Base-by-base conservation (phyloP, 257 asterid genomes). In the Linaria vulgaris region DNA sequence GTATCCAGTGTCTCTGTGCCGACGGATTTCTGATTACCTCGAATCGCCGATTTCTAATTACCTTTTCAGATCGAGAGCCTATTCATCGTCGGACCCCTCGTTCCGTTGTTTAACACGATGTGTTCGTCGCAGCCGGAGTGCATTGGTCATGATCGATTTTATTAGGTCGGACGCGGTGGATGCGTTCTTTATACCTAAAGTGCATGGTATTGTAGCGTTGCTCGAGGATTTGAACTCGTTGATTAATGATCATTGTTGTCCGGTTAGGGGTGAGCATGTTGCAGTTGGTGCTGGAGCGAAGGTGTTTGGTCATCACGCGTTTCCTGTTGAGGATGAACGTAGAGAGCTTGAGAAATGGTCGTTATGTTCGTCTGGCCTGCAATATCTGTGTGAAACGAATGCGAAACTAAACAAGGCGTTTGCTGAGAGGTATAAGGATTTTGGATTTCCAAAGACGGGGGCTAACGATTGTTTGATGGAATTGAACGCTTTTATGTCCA, bases 311-410 rank as follows among this genome's bases (percentile, higher is more conserved):
- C n/a, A n/a, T n/a, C n/a, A n/a, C n/a, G n/a, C n/a, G n/a, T n/a
- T n/a, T n/a, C n/a, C 19, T 50, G 22, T 50, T 9, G 25, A 23
- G 22, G 15, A 17, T 50, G 12, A 20, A 50, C 19, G 56, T 17
- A 50, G 25, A 17, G 1, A 20, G 22, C 13, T 17, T n/a, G 14
- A 49, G 55, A 49, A 49, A n/a, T 50, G 56, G 56, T 17, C 25
- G 25, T 19, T 50, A 19, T 50, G 56, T 27, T 50, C 56, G 19
- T 27, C 56, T 50, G 56, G 56, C 1, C 56, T 50, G 15, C 56
- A 50, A 50, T 50, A 50, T 27, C 1, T 27, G 1, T 50, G 56
- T 9, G 56, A 50, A 50, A 27, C 56, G 14, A 27, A 50, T 8
- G 22, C 2, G 56, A 50, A 20, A 2, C 27, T 50, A 5, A 50